Percentiles rank a stretch among this genome's conserved stretches.
Conservation (phyloP, 495 filamentous ascomycete genomes). For the Aspergillus biplanus region DNA sequence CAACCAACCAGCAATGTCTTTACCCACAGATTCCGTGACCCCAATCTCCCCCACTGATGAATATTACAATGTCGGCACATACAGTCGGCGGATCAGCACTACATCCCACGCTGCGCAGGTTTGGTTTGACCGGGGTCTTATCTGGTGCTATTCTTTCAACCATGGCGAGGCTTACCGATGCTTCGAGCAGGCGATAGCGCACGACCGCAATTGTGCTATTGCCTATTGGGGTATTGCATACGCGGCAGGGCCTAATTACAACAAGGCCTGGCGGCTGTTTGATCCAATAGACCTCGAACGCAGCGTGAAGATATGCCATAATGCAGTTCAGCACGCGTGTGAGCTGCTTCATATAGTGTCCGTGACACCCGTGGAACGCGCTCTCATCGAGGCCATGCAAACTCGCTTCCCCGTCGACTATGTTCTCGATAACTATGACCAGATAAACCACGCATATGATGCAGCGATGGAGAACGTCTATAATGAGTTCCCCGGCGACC, state of each 20-base stretch:
- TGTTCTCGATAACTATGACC: conserved; percentile 52
- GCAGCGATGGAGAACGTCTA: conserved; percentile 61
- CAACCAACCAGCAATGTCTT: no score
- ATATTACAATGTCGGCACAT: conserved; percentile 63
- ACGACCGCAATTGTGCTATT: conserved; percentile 58
- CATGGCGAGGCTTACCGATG: conserved; percentile 62
- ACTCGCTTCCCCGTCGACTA: conserved; percentile 53
- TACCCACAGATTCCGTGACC: no score
- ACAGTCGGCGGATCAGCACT: conserved; percentile 52
- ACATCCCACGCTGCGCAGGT: conserved; percentile 47
- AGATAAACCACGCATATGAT: conserved; percentile 59
- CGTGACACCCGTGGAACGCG: conserved; percentile 55
- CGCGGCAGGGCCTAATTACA: conserved; percentile 67
- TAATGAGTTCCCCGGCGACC: conserved; percentile 47
- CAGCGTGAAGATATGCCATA: conserved; percentile 45
- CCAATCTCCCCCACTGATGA: conserved; percentile 9
- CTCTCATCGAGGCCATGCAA: conserved; percentile 58
- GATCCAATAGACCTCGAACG: conserved; percentile 52
- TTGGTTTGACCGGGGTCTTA: conserved; percentile 66
- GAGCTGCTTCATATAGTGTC: no score
- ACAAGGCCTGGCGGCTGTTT: conserved; percentile 68
- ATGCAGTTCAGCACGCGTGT: conserved; percentile 49
- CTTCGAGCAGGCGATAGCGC: conserved; percentile 58
- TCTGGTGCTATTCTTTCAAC: conserved; percentile 69
- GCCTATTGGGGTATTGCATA: conserved; percentile 70